Conservation (phyloP, 257 asterid species). For the Solanum virginianum region DNA sequence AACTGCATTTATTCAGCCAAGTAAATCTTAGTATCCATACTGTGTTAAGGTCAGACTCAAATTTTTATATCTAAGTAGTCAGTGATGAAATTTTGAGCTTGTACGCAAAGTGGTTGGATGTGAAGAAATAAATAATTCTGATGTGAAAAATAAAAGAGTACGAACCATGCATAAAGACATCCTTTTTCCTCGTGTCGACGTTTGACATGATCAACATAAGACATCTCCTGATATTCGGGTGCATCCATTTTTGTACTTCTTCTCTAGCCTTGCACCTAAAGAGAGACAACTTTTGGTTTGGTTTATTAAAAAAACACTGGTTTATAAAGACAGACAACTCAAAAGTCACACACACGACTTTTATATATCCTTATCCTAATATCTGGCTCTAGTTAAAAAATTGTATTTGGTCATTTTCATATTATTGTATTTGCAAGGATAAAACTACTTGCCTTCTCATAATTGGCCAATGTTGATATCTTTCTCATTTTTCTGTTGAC, state of each 20-base stretch:
- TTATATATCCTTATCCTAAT: not conserved
- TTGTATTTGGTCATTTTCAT: not conserved
- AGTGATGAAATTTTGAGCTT: not conserved
- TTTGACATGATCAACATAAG: constrained; percentile 6
- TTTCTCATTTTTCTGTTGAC: not conserved
- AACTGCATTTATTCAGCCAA: not conserved
- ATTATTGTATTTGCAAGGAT: not conserved
- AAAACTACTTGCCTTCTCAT: not conserved
- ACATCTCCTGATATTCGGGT: constrained; percentile 6
- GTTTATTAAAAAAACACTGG: not conserved
- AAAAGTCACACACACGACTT: not conserved
- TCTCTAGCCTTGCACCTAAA: not conserved
- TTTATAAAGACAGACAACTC: not conserved
- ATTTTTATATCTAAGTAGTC: not conserved
- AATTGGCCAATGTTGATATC: not conserved
- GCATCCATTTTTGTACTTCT: constrained; percentile 4
- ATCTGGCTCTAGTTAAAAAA: not conserved
- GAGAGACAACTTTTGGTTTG: not conserved
- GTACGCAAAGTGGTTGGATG: too few relatives aligned
- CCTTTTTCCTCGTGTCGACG: constrained; percentile 13
- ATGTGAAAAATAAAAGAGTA: not conserved
- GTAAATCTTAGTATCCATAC: not conserved
- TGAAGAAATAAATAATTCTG: too few relatives aligned
- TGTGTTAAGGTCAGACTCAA: not conserved
- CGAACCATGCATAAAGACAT: constrained; percentile 20